Conservation (phyloP, 305 asterid species). For the Andrographis paniculata region DNA sequence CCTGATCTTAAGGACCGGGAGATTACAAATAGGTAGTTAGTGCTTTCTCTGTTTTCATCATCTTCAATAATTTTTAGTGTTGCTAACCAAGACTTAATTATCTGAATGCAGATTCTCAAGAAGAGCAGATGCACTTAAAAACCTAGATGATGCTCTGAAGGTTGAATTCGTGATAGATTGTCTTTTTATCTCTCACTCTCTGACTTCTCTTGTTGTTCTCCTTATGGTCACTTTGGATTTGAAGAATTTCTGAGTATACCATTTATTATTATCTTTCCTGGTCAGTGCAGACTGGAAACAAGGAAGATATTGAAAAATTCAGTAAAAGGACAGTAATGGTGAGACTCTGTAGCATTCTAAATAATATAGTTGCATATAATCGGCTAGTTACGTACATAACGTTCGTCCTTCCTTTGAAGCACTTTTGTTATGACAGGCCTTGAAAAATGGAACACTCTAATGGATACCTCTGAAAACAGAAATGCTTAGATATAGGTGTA, state of each 20-base stretch:
- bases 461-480: no score
- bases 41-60: neutral
- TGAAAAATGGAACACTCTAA: no score
- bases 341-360: constrained; percentile 4
- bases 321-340: constrained; percentile 97
- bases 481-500: no score
- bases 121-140: constrained; percentile 87
- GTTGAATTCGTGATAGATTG: constrained; percentile 24
- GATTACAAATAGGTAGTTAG: constrained; percentile 80
- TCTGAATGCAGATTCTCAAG: constrained; percentile 56
- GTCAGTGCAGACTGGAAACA: constrained; percentile 48
- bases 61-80: neutral
- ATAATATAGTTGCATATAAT: no score
- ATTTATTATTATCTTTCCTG: no score
- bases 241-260: no score
- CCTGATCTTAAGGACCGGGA: constrained; percentile 90
- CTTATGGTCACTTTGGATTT: constrained; percentile 1
- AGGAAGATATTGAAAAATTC: constrained; percentile 89
- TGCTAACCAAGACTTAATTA: constrained; percentile 7
- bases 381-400: no score
- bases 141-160: constrained; percentile 67
- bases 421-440: no score
- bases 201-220: neutral
- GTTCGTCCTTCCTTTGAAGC: no score
- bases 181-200: neutral